A percentile compares a stretch with the other conserved stretches of the same genome.
phyloP scores from a whole-genome alignment of 805 yeast genomes.

The Tetrapisispora nanseiensis region DNA sequence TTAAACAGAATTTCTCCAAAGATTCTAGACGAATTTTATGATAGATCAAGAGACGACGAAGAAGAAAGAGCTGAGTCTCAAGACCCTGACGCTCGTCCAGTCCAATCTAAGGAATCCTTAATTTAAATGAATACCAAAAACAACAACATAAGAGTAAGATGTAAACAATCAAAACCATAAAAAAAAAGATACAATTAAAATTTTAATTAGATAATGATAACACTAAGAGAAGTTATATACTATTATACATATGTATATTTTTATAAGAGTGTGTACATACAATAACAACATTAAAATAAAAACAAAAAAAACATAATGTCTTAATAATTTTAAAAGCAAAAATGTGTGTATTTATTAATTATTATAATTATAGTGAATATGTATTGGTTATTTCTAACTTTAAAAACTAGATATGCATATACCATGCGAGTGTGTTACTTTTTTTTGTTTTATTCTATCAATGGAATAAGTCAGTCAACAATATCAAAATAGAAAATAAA shows the following conservation, averaged over 20 bases:
- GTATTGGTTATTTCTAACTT: too few species aligned
- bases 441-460: too few species aligned
- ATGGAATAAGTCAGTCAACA: too few species aligned
- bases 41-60: conserved; percentile 66
- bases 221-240: too few species aligned
- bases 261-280: neutral
- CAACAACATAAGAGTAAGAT: neutral
- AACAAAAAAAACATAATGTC: too few species aligned
- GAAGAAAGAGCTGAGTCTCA: conserved; percentile 39
- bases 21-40: conserved; percentile 91
- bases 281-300: too few species aligned
- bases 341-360: neutral
- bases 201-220: neutral
- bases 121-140: conserved; percentile 9
- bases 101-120: conserved; percentile 16
- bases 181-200: neutral
- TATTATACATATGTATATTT: neutral
- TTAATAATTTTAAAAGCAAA: too few species aligned
- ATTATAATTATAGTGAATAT: neutral
- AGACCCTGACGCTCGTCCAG: conserved; percentile 10
- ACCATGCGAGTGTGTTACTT: too few species aligned
- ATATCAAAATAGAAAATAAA: too few species aligned
- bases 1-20: conserved; percentile 97
- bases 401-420: too few species aligned
- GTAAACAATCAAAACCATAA: neutral